A percentile compares a stretch with the other conserved stretches of the same genome.
phyloP scores from a whole-genome alignment of 2,329 filamentous ascomycete species.

The Pseudogymnoascus sp. region DNA sequence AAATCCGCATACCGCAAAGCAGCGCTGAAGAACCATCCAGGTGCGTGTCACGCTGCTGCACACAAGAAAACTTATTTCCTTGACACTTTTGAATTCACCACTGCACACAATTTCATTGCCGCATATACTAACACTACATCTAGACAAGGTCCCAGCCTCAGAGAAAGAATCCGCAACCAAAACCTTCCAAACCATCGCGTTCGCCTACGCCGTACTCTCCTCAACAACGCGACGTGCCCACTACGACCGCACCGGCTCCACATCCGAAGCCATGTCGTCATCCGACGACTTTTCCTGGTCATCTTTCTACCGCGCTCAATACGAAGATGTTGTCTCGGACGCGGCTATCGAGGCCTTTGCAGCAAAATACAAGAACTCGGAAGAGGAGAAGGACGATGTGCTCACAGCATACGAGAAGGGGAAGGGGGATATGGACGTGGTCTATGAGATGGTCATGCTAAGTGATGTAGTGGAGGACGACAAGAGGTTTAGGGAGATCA shows the following conservation, averaged over 20 bases:
- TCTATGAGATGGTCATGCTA: conserved; percentile 82
- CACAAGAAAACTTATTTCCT: neutral
- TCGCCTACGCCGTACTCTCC: conserved; percentile 88
- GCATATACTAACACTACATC: conserved; percentile 6
- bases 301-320: conserved; percentile 81
- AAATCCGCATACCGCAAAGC: conserved; percentile 88
- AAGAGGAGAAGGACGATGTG: conserved; percentile 74
- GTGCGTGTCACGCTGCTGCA: conserved; percentile 40
- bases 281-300: conserved; percentile 79
- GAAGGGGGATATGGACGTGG: conserved; percentile 64
- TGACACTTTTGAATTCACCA: neutral
- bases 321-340: conserved; percentile 62
- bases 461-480: conserved; percentile 80
- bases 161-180: conserved; percentile 65
- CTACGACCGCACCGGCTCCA: conserved; percentile 86
- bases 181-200: conserved; percentile 83
- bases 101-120: neutral
- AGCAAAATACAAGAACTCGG: conserved; percentile 70
- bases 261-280: conserved; percentile 62
- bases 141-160: conserved; percentile 67
- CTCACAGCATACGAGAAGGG: conserved; percentile 64
- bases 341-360: conserved; percentile 70
- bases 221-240: conserved; percentile 70
- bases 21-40: conserved; percentile 78
- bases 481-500: conserved; percentile 69